Evolutionary conservation across 2,329 filamentous ascomycete genomes (phyloP), one percentile per base, ranked within the genome.

Genomic region (Cordyceps fumosorosea): DNA sequence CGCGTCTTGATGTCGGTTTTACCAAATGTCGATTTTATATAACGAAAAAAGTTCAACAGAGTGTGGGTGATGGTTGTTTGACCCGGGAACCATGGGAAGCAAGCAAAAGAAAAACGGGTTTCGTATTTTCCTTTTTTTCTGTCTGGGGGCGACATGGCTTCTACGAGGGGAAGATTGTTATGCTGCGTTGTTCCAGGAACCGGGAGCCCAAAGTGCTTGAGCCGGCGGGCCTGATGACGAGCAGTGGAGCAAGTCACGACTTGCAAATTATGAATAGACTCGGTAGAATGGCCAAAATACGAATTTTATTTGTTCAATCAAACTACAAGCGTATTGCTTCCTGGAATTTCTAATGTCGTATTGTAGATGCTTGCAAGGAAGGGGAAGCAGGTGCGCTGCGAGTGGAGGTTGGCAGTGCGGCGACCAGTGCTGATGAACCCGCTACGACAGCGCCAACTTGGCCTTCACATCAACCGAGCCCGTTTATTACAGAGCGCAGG

Each of bases 101-200:
- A 71, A 71, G 71, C 69, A 73, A 69, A 68, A 66, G 64, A 48
- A 73, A 74, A 74, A 74, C 73, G 73, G 69, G 71, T 74, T 58
- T 66, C 71, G 67, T 70, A 71, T 69, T 67, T 65, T 67, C 66
- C 63, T 67, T 66, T 64, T 67, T 45, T 70, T 70, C 70, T 69
- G 64, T 60, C 66, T 64, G 63, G 66, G 34, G 42, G 45, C 45
- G 11, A 26, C 45, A 20, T 42, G 32, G 57, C 65, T 66, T 58
- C 67, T 64, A 66, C 67, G 69, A 71, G 65, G 65, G 64, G 64
- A 62, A 72, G 40, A 55, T 32, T 69, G 68, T 69, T 64, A 62
- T 69, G 66, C 64, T 60, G 65, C 67, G 62, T 64, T 54, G 64
- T 64, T 65, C 65, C 65, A 64, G 63, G 59, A 64, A 65, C 65